Evolutionary conservation across 208 protist genomes (phyloP).

Genomic region (Trypanosoma cruzi): DNA sequence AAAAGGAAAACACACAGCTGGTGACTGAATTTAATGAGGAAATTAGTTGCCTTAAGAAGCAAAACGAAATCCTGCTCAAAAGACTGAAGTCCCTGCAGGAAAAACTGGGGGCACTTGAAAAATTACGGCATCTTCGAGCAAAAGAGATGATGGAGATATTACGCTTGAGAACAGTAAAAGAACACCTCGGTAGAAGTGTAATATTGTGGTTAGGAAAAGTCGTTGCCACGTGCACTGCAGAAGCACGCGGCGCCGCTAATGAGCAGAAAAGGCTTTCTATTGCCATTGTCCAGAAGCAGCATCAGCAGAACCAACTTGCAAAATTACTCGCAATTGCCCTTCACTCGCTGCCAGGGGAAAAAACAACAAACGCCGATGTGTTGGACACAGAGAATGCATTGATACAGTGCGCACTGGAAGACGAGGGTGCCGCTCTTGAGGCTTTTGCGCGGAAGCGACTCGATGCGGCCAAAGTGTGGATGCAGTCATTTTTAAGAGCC

Average conservation of each 20-base stretch:
- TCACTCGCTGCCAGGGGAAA: slow-evolving; percentile 8
- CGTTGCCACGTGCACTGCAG: background rate
- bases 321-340: slow-evolving; percentile 6
- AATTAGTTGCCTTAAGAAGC: slow-evolving; percentile 17
- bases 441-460: slow-evolving; percentile 32
- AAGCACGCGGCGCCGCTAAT: background rate
- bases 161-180: background rate
- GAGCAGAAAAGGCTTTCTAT: slow-evolving; percentile 10
- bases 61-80: slow-evolving; percentile 26
- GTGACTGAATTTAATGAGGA: slow-evolving; percentile 31
- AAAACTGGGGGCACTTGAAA: background rate
- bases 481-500: slow-evolving; percentile 6
- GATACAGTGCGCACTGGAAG: background rate
- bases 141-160: slow-evolving; percentile 7
- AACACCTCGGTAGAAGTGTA: background rate
- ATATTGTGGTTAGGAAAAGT: slow-evolving; percentile 7
- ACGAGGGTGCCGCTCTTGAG: slow-evolving; percentile 33
- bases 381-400: slow-evolving; percentile 5
- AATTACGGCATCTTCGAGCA: background rate
- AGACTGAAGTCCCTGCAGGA: slow-evolving; percentile 11
- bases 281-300: slow-evolving; percentile 14
- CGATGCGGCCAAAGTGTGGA: slow-evolving; percentile 63
- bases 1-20: slow-evolving; percentile 35
- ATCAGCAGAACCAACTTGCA: slow-evolving; percentile 11
- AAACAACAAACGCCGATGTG: background rate